A percentile compares a stretch with the other conserved stretches of the same genome.
Evolutionary conservation across 495 filamentous ascomycete genomes (phyloP).

Genomic region (Penicillium egyptiacum): DNA sequence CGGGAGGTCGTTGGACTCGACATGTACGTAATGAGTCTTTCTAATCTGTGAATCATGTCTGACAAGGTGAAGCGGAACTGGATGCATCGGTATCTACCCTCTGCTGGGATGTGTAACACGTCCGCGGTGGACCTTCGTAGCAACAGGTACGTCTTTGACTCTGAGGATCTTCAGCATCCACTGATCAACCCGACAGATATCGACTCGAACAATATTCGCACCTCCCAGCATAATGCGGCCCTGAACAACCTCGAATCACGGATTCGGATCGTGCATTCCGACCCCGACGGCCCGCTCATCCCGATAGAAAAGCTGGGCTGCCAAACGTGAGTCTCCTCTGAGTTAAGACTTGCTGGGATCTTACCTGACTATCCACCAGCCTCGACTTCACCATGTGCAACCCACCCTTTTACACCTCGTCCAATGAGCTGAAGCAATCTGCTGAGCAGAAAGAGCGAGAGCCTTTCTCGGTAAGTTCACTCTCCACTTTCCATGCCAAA

Average conservation of each 20-base stretch:
- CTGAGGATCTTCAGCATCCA: background rate
- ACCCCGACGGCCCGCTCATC: slow-evolving; percentile 55
- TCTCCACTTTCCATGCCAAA: background rate
- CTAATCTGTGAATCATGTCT: slow-evolving; percentile 5
- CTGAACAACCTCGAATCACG: slow-evolving; percentile 63
- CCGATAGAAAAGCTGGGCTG: slow-evolving; percentile 51
- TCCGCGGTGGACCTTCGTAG: slow-evolving; percentile 68
- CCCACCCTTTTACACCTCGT: slow-evolving; percentile 85
- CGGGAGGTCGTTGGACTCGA: slow-evolving; percentile 72
- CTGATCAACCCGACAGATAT: slow-evolving; percentile 57
- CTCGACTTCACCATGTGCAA: slow-evolving; percentile 94
- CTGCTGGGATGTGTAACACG: slow-evolving; percentile 72
- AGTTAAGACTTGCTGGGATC: background rate
- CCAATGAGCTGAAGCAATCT: slow-evolving; percentile 62
- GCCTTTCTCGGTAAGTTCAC: slow-evolving; percentile 58
- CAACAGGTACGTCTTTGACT: slow-evolving; percentile 52
- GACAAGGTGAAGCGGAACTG: slow-evolving; percentile 61
- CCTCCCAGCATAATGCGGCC: slow-evolving; percentile 61
- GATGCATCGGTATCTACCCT: slow-evolving; percentile 88
- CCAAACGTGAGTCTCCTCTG: slow-evolving; percentile 38
- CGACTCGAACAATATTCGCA: slow-evolving; percentile 67
- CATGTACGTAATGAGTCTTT: slow-evolving; percentile 49
- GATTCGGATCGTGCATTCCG: slow-evolving; percentile 61
- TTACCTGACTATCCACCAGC: slow-evolving; percentile 29
- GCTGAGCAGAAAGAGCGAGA: slow-evolving; percentile 64